Evolutionary conservation across 345 rosid genomes (phyloP), one percentile per base, ranked within the genome.

Genomic region (Brassica rapa): DNA sequence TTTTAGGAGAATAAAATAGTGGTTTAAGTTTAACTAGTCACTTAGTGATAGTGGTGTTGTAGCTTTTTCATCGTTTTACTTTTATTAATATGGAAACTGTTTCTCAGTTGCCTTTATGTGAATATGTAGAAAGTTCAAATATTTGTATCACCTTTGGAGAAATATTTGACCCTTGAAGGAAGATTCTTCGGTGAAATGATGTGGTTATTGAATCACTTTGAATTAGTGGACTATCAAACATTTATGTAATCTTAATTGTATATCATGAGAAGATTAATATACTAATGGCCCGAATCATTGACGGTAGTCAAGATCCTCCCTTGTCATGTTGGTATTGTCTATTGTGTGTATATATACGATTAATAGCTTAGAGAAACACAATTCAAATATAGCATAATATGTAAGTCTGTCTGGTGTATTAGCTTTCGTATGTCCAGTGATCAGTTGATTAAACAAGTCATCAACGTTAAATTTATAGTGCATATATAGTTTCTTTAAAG

Each of bases 271-370:
- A 32, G 23, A 49, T 16, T 29, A 53, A 19, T 62, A 63, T 61
- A 27, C n/a, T 32, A 25, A 77, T 65, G 10, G 68, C 41, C 62
- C 37, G 72, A 66, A 78, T 71, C 62, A 66, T 29, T 71, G 81
- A 71, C 62, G 57, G 77, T 71, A 71, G 65, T 71, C 71, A 55
- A 77, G 49, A 77, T 77, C 76, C 71, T 11, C 68, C 51, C 27
- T 32, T 32, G 69, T 69, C 53, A 76, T 46, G 70, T 23, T 77
- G 16, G 5, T 21, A 56, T 21, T 21, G 19, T 49, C 6, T 46
- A 1, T 4, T 46, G 16, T 46, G 15, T 14, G 56, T 41, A 15
- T 37, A 56, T 27, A 35, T 7, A 24, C 67, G 6, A 60, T 11
- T 59, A 60, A 23, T 66, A 65, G 49, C 19, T 33, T 71, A 71